Base-by-base conservation (phyloP, 441 rosid genomes). In the Arabidopsis hybrid region DNA sequence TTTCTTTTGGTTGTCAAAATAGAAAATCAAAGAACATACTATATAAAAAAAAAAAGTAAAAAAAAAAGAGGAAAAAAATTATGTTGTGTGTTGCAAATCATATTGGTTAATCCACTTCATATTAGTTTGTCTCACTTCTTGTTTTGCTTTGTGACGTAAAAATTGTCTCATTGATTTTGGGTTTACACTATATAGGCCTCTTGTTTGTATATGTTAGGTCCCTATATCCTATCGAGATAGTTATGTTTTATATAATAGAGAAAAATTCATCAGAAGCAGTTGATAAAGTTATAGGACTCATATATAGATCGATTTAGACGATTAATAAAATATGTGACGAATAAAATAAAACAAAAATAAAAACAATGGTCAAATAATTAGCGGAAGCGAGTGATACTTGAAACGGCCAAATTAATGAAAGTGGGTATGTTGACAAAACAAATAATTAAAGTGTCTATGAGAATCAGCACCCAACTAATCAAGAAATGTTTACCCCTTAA, bases 331-430 rank as follows among this genome's bases (percentile, higher is more conserved):
- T 47, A 58, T 49, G 58, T 47, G 31, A 53, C 58, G 40, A 45
- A 42, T 8, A 61, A 68, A 14, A 14, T 12, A 43, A 10, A 58
- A 21, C 0, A 17, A 60, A 13, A 13, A 50, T 0, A 7, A 60
- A 39, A 62, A 14, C 7, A 21, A 51, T 45, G 21, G 40, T 61
- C 4, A 52, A 7, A 34, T 42, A 60, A 34, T 53, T 14, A 60
- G 46, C 17, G 39, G 61, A 51, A 60, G 38, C 29, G 6, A 43
- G 38, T 53, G 39, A 67, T 52, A 36, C 26, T 47, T 55, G 65
- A 75, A 75, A 75, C 75, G 56, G 75, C 71, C 65, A 38, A 40
- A 12, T 12, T 34, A 68, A 52, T 7, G 11, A 68, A 67, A 74
- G 26, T 58, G 29, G 35, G 16, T 7, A 42, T 42, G 6, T 12